Evolutionary conservation across 1,284 basidiomycete species (phyloP).

Genomic region (Tetrapyrgos nigripes): DNA sequence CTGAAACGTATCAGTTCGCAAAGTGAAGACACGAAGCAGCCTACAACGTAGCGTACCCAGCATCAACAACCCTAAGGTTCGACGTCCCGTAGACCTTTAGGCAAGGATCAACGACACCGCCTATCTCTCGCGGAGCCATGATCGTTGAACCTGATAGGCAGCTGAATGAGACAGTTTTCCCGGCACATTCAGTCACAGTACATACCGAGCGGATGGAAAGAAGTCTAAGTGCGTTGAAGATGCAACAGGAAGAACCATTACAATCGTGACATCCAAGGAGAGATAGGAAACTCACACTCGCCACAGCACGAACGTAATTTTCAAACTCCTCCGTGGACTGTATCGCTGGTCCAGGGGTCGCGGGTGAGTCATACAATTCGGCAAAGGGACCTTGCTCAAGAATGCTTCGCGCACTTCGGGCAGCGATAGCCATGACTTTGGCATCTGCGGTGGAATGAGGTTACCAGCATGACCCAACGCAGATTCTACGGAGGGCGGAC

Average conservation of each 20-base stretch:
- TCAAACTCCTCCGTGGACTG: background rate
- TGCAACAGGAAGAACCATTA: background rate
- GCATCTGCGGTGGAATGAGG: background rate
- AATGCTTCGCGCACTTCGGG: background rate
- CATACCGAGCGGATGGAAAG: background rate
- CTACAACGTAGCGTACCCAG: background rate
- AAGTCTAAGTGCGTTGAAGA: too few species aligned
- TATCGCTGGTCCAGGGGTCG: background rate
- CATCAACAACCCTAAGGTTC: background rate
- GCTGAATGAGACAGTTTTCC: too few species aligned
- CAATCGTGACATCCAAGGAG: background rate
- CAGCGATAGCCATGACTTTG: background rate
- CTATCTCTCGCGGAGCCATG: slow-evolving; percentile 45
- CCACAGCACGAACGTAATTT: background rate
- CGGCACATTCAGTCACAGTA: too few species aligned
- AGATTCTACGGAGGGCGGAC: background rate
- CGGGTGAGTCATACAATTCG: background rate
- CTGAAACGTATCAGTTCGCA: slow-evolving; percentile 36
- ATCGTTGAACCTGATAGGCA: slow-evolving; percentile 44
- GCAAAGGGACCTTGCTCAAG: background rate
- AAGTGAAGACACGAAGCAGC: slow-evolving; percentile 38
- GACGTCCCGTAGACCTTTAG: slow-evolving; percentile 12
- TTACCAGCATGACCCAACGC: too few species aligned
- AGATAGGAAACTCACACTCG: background rate
- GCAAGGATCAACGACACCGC: slow-evolving; percentile 45